phyloP scores from a whole-genome alignment of 176 grass and related monocot species.

The Hyparrhenia diplandra region DNA sequence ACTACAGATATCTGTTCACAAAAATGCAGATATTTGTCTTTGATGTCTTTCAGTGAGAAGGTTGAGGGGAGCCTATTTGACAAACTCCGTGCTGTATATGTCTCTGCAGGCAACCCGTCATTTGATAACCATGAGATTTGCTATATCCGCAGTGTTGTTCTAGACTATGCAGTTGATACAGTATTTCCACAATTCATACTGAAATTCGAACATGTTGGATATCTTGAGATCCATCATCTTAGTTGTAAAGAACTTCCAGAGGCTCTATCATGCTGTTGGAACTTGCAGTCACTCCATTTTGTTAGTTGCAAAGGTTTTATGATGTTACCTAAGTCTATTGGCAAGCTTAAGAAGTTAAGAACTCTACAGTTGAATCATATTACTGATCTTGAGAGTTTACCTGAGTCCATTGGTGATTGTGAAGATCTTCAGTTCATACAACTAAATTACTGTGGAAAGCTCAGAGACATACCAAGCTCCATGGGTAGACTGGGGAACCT shows the following conservation, averaged over 20 bases:
- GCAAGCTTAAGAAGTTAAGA: slow-evolving; percentile 5
- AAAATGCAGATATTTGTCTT: neutral
- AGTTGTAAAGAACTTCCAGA: neutral
- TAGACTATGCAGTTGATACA: neutral
- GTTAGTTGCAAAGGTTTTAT: neutral
- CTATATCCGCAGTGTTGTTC: neutral
- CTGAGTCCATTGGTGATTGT: too few relatives aligned
- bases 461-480: too few relatives aligned
- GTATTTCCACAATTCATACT: neutral
- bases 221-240: neutral
- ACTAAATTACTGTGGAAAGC: too few relatives aligned
- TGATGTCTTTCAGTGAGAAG: neutral
- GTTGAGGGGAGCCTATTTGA: neutral
- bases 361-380: neutral
- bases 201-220: neutral
- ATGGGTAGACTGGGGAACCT: too few relatives aligned
- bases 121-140: neutral
- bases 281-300: neutral
- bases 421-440: too few relatives aligned
- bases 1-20: neutral
- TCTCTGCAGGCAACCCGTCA: neutral
- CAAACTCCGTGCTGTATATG: neutral
- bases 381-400: neutral
- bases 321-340: neutral
- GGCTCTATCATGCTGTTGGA: neutral